These are phyloP conservation scores for Botrytis tulipae DNA, from an alignment of 2,329 filamentous ascomycete species.

Conservation along the genomic window DNA sequence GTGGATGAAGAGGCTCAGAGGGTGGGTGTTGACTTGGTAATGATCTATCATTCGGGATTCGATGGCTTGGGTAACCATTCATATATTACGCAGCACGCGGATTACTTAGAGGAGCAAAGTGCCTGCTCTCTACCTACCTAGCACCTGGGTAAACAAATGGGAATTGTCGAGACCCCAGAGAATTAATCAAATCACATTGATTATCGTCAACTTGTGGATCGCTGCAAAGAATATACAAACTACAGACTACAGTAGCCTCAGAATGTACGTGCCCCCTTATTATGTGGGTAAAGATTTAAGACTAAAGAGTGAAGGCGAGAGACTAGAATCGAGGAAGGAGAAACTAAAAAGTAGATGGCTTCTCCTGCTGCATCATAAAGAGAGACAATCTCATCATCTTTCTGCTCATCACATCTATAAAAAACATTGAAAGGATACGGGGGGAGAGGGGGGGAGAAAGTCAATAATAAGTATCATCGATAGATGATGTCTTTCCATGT, in stretches of 20 bases:
- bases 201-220: neutral
- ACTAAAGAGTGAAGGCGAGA: neutral
- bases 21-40: neutral
- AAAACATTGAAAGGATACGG: neutral
- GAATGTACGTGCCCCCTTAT: slow-evolving; percentile 5
- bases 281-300: neutral
- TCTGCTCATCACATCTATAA: slow-evolving; percentile 10
- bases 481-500: neutral
- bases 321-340: neutral
- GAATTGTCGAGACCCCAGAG: neutral
- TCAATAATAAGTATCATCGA: neutral
- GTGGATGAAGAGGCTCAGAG: neutral
- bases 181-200: neutral
- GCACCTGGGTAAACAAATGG: neutral
- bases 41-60: neutral
- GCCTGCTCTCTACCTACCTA: neutral
- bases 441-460: neutral
- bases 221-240: slow-evolving; percentile 8
- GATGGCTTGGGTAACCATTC: neutral
- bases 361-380: slow-evolving; percentile 2
- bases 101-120: neutral
- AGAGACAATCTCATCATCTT: slow-evolving; percentile 15
- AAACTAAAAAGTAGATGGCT: neutral
- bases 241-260: neutral
- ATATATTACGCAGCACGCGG: neutral